Conservation (phyloP, 345 rosid genomes). For the Salix koriyanagi region DNA sequence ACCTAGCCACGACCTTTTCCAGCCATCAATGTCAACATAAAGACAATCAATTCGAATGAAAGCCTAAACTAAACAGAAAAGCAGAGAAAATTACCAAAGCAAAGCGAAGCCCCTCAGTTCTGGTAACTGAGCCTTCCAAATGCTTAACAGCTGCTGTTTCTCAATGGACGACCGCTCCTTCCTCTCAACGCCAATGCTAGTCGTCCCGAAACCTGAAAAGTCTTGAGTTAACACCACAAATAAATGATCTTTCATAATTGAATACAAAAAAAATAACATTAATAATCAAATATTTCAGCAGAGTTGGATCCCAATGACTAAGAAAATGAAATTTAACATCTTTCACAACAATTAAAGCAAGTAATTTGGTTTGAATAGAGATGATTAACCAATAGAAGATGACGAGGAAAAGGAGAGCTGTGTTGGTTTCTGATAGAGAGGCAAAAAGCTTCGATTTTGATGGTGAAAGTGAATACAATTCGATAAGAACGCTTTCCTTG, state of each 20-base stretch:
- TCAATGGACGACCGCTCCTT: constrained; percentile 30
- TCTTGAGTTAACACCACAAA: not conserved
- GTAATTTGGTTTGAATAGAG: not conserved
- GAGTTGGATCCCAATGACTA: not conserved
- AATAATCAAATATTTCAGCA: not conserved
- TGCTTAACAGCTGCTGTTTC: constrained; percentile 58
- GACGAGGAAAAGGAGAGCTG: constrained; percentile 2
- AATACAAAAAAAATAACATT: not conserved
- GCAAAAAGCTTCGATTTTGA: not conserved
- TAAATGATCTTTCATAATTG: not conserved
- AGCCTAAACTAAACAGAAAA: not conserved
- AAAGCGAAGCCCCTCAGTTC: constrained; percentile 71
- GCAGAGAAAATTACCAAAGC: constrained; percentile 55
- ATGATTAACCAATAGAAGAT: not conserved
- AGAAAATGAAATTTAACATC: not conserved
- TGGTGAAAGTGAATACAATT: not conserved
- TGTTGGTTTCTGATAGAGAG: not conserved
- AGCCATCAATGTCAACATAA: not conserved
- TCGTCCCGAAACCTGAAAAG: not conserved
- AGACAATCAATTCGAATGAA: not conserved
- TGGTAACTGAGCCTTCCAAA: constrained; percentile 61
- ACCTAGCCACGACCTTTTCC: constrained; percentile 85
- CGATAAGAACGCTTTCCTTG: not conserved
- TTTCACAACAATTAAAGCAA: not conserved
- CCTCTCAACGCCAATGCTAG: not conserved